These are phyloP conservation scores for Sphaerostilbella broomeana DNA, from an alignment of 2,329 filamentous ascomycete species.

Conservation along the genomic window DNA sequence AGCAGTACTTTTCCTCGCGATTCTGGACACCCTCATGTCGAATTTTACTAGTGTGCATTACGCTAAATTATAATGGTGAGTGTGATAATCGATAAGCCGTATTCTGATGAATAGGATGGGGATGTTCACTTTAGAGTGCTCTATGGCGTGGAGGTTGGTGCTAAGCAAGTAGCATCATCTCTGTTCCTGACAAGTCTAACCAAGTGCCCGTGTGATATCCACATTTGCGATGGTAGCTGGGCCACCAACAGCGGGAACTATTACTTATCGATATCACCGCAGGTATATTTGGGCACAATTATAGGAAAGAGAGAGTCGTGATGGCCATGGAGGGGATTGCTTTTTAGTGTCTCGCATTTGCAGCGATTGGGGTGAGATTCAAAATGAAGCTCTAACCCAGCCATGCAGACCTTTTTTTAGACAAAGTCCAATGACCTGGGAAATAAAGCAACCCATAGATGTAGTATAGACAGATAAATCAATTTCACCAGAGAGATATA, in stretches of 20 bases:
- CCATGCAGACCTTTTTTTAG: too few species aligned
- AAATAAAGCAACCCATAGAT: too few species aligned
- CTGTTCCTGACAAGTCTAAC: slow-evolving; percentile 37
- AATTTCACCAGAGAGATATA: too few species aligned
- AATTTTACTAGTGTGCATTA: too few species aligned
- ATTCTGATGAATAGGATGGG: slow-evolving; percentile 34
- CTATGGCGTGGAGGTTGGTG: slow-evolving; percentile 39
- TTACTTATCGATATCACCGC: slow-evolving; percentile 36
- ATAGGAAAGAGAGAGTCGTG: slow-evolving; percentile 40
- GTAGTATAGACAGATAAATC: too few species aligned
- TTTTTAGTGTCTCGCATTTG: slow-evolving; percentile 28
- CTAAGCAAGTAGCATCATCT: slow-evolving; percentile 36
- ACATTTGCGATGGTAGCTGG: slow-evolving; percentile 38
- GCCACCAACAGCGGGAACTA: slow-evolving; percentile 38
- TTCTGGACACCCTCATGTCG: slow-evolving; percentile 43
- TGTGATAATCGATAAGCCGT: slow-evolving; percentile 42
- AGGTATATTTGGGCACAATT: slow-evolving; percentile 39
- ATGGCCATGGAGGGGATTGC: slow-evolving; percentile 28
- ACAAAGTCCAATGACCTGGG: too few species aligned
- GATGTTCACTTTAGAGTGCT: slow-evolving; percentile 38
- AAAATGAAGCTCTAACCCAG: slow-evolving; percentile 30
- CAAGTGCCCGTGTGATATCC: slow-evolving; percentile 37
- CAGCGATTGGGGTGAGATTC: slow-evolving; percentile 31
- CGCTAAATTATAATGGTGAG: slow-evolving; percentile 41
- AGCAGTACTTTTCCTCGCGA: slow-evolving; percentile 34